Evolutionary conservation across 352 stramenopile species (phyloP), one percentile per base, ranked within the genome.

Genomic region (Phytophthora hibernalis): DNA sequence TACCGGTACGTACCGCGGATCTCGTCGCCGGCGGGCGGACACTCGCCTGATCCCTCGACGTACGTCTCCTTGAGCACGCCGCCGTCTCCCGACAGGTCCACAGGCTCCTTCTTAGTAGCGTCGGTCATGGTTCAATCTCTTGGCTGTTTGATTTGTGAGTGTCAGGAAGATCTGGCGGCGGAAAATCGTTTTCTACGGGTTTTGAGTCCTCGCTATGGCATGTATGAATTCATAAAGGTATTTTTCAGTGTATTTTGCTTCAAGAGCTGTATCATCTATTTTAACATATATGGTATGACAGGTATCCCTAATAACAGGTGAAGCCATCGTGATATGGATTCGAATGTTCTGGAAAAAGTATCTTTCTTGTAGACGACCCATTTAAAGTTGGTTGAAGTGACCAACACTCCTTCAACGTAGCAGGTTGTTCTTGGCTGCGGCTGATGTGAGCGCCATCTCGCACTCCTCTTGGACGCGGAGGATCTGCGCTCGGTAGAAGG

Each of bases 21-120:
- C 71, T 97, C 87, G 54, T 96, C 85, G 49, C 90, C 87, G 38
- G 83, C 66, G 22, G 85, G 79, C 28, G 91, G 87, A 55, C 67
- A 77, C 51, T 97, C 93, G 68, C 92, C 93, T 56, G 81, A 74
- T 52, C 93, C 93, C 45, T 98, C 91, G 49, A 88, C 68, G 61
- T 97, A 92, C 48, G 96, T 94, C 74, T 96, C 89, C 80, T 98
- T 98, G 58, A 97, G 68, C 59, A 98, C 83, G 60, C 93, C 93
- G 59, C 92, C 93, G 68, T 98, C 92, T 53, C 87, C 86, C 12
- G 82, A 95, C 45, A 97, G 65, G 63, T 97, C 86, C 38, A 91
- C 79, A 44, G 70, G 31, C 40, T 72, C 65, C 40, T 78, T 81
- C 58, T 60, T 80, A 16, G 52, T 70, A 47, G 68, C 58, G 24